Evolutionary conservation across 2,329 filamentous ascomycete species (phyloP).

Genomic region (Lecanoromycetidae sp.): DNA sequence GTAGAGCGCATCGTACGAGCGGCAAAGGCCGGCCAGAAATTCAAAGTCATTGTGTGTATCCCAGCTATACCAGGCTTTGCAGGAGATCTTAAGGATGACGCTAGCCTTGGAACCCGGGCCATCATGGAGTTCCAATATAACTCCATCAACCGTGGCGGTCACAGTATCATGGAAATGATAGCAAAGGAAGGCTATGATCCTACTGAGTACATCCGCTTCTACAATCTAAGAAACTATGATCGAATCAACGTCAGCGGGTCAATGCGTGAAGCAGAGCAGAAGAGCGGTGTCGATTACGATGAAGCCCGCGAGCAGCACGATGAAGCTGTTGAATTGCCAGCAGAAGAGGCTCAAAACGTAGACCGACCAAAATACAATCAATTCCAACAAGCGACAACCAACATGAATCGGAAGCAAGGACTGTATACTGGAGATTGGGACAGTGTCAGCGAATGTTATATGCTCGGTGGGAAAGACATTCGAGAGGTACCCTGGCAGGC

Average conservation of each 20-base stretch:
- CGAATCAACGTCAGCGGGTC: slow-evolving; percentile 51
- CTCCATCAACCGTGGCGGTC: slow-evolving; percentile 63
- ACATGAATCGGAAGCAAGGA: slow-evolving; percentile 36
- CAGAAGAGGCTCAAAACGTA: slow-evolving; percentile 20
- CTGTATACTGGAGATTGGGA: slow-evolving; percentile 52
- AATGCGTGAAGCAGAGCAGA: slow-evolving; percentile 29
- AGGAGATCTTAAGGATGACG: slow-evolving; percentile 62
- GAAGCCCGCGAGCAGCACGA: slow-evolving; percentile 34
- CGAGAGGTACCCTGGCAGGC: slow-evolving; percentile 49
- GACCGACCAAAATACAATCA: slow-evolving; percentile 42
- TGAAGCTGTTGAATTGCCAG: slow-evolving; percentile 32
- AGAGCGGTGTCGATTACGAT: slow-evolving; percentile 34
- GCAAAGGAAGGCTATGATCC: slow-evolving; percentile 56
- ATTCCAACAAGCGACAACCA: slow-evolving; percentile 59
- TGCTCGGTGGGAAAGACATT: slow-evolving; percentile 63
- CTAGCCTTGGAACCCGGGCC: slow-evolving; percentile 62
- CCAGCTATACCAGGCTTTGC: slow-evolving; percentile 73
- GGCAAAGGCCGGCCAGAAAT: slow-evolving; percentile 51
- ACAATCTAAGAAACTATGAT: slow-evolving; percentile 75
- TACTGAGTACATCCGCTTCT: slow-evolving; percentile 65
- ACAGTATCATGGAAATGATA: slow-evolving; percentile 65
- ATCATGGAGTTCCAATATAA: slow-evolving; percentile 85
- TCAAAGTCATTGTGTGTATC: slow-evolving; percentile 66
- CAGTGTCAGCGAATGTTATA: slow-evolving; percentile 67
- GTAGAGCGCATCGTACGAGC: slow-evolving; percentile 66